A percentile compares a stretch with the other conserved stretches of the same genome.
These are phyloP conservation scores for Saccharum officinarum DNA, from an alignment of 176 grass and related monocot genomes.

Conservation along the genomic window DNA sequence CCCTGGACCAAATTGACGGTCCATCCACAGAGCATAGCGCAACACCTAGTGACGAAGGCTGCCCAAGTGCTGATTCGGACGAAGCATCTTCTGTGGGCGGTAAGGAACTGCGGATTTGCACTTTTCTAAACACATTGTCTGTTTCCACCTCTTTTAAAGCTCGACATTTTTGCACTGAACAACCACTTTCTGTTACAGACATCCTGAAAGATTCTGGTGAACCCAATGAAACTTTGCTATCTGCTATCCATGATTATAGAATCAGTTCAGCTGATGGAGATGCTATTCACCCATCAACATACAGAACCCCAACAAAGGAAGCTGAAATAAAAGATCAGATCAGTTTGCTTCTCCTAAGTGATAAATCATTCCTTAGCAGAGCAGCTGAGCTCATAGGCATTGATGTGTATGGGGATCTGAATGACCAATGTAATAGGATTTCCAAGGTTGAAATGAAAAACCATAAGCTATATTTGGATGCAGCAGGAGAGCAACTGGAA, in stretches of 20 bases:
- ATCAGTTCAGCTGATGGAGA: slow-evolving; percentile 28
- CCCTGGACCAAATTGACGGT: slow-evolving; percentile 31
- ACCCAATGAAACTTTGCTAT: slow-evolving; percentile 41
- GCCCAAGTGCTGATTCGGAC: slow-evolving; percentile 40
- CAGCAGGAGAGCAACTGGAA: slow-evolving; percentile 55
- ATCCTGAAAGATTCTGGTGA: slow-evolving; percentile 24
- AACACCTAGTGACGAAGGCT: slow-evolving; percentile 37
- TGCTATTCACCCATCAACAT: not conserved
- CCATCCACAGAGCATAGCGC: slow-evolving; percentile 44
- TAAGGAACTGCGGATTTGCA: not conserved
- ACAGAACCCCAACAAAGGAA: slow-evolving; percentile 23
- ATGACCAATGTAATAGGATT: slow-evolving; percentile 5
- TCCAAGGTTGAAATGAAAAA: slow-evolving; percentile 17
- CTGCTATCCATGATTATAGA: slow-evolving; percentile 11
- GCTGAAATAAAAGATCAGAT: slow-evolving; percentile 52
- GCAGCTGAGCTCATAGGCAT: slow-evolving; percentile 39
- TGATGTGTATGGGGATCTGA: not conserved
- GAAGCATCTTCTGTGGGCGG: slow-evolving; percentile 39
- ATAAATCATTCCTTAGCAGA: slow-evolving; percentile 36
- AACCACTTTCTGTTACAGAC: slow-evolving; percentile 52
- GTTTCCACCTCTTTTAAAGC: slow-evolving; percentile 1
- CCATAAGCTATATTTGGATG: slow-evolving; percentile 47
- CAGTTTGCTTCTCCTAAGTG: slow-evolving; percentile 57
- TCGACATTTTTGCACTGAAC: not conserved
- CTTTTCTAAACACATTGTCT: not conserved